Evolutionary conservation across 192 early-diverging fungal species (phyloP).

Genomic region (Chytriomyces hyalinus): DNA sequence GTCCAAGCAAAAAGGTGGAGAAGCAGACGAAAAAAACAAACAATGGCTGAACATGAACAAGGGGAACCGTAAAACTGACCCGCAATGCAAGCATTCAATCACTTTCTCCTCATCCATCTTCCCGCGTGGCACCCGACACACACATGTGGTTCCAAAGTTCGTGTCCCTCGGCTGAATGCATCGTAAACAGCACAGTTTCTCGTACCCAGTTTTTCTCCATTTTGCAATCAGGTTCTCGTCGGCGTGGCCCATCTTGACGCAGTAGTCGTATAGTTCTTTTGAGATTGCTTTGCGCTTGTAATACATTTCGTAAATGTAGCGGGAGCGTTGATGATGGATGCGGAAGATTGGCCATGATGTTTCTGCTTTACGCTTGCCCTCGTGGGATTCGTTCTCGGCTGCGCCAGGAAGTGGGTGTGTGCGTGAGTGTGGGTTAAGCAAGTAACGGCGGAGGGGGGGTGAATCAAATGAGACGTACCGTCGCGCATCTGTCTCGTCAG

Average conservation of each 20-base stretch:
- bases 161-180: constrained; percentile 98
- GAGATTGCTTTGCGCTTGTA: constrained; percentile 95
- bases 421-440: constrained; percentile 7
- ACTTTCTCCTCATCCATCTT: constrained; percentile 89
- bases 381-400: constrained; percentile 94
- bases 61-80: constrained; percentile 56
- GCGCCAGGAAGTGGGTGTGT: constrained; percentile 3
- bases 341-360: constrained; percentile 93
- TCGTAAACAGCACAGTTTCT: constrained; percentile 94
- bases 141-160: constrained; percentile 95
- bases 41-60: neutral
- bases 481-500: constrained; percentile 95
- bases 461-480: constrained; percentile 54
- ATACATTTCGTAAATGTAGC: constrained; percentile 94
- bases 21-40: neutral
- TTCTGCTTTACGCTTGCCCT: constrained; percentile 91
- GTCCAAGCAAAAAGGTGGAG: neutral
- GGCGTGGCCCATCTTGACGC: constrained; percentile 88
- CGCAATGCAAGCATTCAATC: constrained; percentile 94
- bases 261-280: constrained; percentile 90
- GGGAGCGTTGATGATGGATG: constrained; percentile 95
- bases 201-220: constrained; percentile 97
- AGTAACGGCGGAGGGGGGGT: neutral
- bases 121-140: constrained; percentile 92
- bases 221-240: constrained; percentile 96